Evolutionary conservation across 208 protist genomes (phyloP).

Genomic region (Kentomonas sorsogonicus): DNA sequence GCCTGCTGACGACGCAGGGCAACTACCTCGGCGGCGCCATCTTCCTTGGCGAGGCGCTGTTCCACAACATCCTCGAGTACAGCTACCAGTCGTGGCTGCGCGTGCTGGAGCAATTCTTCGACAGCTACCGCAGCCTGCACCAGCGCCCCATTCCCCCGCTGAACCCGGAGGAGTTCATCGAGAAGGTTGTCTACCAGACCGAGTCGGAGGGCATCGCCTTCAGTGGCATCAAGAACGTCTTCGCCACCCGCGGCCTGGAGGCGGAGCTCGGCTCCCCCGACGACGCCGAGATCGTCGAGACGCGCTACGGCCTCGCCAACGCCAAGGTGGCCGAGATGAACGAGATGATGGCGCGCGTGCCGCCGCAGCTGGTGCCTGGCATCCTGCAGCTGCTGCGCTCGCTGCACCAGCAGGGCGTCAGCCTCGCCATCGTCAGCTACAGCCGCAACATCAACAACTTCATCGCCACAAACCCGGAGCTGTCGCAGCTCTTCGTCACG

Average conservation of each 20-base stretch:
- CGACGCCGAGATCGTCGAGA: constrained; percentile 89
- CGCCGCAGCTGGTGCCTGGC: constrained; percentile 43
- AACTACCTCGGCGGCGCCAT: constrained; percentile 79
- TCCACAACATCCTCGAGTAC: constrained; percentile 83
- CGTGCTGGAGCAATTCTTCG: constrained; percentile 81
- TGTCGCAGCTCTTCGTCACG: constrained; percentile 60
- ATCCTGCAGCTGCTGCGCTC: constrained; percentile 52
- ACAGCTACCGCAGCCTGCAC: constrained; percentile 79
- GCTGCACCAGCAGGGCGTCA: constrained; percentile 50
- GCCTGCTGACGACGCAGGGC: constrained; percentile 30
- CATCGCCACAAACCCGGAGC: constrained; percentile 44
- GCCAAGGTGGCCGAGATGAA: constrained; percentile 85
- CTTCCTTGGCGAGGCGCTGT: constrained; percentile 71
- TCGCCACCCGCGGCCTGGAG: constrained; percentile 60
- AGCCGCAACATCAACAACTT: constrained; percentile 62
- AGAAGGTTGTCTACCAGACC: constrained; percentile 76
- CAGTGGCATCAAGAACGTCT: constrained; percentile 82
- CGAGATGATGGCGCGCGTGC: constrained; percentile 55
- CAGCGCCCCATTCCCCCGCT: constrained; percentile 63
- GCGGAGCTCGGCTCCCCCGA: constrained; percentile 77
- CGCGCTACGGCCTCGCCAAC: constrained; percentile 84
- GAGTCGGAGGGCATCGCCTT: constrained; percentile 76
- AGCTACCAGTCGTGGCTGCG: constrained; percentile 81
- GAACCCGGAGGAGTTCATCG: constrained; percentile 79
- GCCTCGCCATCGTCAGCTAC: constrained; percentile 80